These are phyloP conservation scores for Boletus bicolor DNA, from an alignment of 768 basidiomycete species.

Conservation along the genomic window DNA sequence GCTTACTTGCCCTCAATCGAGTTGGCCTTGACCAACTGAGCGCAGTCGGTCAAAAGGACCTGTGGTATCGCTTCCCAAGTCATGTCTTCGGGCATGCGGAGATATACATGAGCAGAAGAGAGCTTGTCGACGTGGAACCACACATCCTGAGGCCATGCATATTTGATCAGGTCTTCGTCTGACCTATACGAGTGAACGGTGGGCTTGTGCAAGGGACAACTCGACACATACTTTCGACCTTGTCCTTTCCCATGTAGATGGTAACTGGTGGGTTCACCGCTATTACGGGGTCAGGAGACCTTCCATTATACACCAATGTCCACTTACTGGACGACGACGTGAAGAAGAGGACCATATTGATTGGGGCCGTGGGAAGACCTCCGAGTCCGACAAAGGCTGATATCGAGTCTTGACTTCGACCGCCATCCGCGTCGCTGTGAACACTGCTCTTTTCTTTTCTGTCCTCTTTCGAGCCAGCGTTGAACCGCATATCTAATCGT, in stretches of 20 bases:
- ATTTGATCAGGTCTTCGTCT: conserved; percentile 97
- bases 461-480: neutral
- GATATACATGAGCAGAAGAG: conserved; percentile 93
- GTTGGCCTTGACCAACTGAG: conserved; percentile 96
- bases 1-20: conserved; percentile 74
- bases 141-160: conserved; percentile 83
- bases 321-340: conserved; percentile 50
- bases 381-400: neutral
- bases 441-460: neutral
- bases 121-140: conserved; percentile 99
- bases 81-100: conserved; percentile 83
- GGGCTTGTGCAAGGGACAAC: neutral
- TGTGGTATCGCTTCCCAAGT: conserved; percentile 87
- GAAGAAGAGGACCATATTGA: conserved; percentile 59
- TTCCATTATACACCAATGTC: neutral
- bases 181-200: conserved; percentile 23
- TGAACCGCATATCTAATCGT: neutral
- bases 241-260: conserved; percentile 96
- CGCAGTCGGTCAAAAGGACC: conserved; percentile 75
- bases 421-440: neutral
- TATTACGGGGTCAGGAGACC: conserved; percentile 23
- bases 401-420: conserved; percentile 1
- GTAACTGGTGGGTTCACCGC: conserved; percentile 60
- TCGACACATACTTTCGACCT: conserved; percentile 77
- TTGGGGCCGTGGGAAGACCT: conserved; percentile 2